These are phyloP conservation scores for Solanum clarkiae DNA, from an alignment of 257 asterid genomes.

Conservation along the genomic window DNA sequence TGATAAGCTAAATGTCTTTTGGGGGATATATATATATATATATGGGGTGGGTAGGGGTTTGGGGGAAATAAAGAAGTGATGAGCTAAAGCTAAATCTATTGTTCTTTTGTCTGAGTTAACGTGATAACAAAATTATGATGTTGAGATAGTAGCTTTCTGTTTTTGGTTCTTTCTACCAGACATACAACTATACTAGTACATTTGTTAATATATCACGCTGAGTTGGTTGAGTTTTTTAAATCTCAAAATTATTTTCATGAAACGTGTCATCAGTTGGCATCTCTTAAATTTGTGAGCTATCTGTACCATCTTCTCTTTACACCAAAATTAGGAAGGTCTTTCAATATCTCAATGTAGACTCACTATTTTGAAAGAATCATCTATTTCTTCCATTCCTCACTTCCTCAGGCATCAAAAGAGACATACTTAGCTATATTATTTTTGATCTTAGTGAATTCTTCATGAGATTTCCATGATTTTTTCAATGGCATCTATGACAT, in stretches of 20 bases:
- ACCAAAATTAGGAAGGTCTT: background rate
- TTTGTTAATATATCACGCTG: background rate
- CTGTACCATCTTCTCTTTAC: background rate
- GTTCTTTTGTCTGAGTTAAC: background rate
- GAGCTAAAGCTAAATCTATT: background rate
- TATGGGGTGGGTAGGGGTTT: background rate
- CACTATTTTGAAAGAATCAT: background rate
- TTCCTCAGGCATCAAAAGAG: background rate
- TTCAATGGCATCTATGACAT: background rate
- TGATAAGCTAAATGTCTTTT: background rate
- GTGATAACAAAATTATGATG: background rate
- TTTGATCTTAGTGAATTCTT: background rate
- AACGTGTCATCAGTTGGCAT: background rate
- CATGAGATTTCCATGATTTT: background rate
- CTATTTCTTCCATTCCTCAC: background rate
- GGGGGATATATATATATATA: background rate
- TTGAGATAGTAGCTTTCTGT: background rate
- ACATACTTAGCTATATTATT: background rate
- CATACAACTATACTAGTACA: background rate
- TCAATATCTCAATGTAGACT: background rate
- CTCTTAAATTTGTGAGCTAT: background rate
- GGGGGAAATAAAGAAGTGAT: background rate
- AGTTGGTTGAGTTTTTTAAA: background rate
- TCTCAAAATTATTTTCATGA: background rate
- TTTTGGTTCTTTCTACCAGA: background rate